Evolutionary conservation across 2,329 filamentous ascomycete genomes (phyloP), one percentile per base, ranked within the genome.

Genomic region (Aspergillus sp.): DNA sequence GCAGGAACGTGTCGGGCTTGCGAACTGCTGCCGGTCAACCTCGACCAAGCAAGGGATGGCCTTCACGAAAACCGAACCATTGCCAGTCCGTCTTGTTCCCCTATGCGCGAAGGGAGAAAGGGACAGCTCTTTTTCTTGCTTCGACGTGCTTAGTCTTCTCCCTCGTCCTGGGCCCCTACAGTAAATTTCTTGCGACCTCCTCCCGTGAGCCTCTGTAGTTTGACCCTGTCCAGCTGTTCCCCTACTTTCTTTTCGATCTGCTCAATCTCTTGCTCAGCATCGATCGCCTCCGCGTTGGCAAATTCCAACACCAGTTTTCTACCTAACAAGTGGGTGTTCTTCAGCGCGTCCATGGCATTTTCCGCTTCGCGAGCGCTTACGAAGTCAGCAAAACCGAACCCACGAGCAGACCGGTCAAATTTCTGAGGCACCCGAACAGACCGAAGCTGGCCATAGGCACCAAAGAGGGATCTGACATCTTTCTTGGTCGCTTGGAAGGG

Each of bases 241-340:
- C 91, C 91, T 72, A 96, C 90, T 84, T 97, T 99, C 84, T 91
- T 90, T 79, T 96, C 91, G 90, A 99, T 96, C 81, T 92, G 94
- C 75, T 90, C 89, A 73, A 99, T 95, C 79, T 98, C 93, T 77
- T 93, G 92, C 80, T 99, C 95, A 3, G 95, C 89, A 79, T 98
- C 93, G 66, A 95, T 84, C 45, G 91, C 85, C 69, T 98, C 95
- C 65, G 89, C 90, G 70, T 92, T 89, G 45, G 93, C 94, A 79
- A 92, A 98, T 74, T 97, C 91, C 62, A 99, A 83, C 57, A 98
- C 92, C 69, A 99, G 83, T 71, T 90, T 88, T 61, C 95, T 87
- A 58, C 95, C 95, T 58, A 98, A 84, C 71, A 99, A 82, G 85
- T 99, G 95, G 49, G 95, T 98, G 76, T 96, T 91, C 74, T 88